Conservation (phyloP, 2,329 filamentous ascomycete genomes). For the Aspergillaceae sp. region DNA sequence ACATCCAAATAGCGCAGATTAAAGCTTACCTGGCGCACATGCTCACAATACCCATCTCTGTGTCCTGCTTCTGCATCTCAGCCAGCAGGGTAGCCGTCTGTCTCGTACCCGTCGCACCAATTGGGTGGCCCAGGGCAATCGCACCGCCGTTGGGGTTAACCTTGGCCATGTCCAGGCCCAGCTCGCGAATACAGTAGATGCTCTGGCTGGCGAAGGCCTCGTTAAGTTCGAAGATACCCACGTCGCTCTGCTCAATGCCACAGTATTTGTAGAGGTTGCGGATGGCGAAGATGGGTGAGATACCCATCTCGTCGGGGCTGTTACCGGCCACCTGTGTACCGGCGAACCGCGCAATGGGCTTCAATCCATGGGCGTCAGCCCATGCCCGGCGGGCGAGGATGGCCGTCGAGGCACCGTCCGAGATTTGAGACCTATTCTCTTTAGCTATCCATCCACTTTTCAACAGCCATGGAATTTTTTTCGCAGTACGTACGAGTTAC, state of each 20-base stretch:
- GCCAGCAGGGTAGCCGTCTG: conserved; percentile 86
- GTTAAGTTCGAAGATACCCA: conserved; percentile 89
- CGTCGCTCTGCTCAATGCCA: conserved; percentile 65
- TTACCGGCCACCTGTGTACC: conserved; percentile 80
- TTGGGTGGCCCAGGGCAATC: conserved; percentile 78
- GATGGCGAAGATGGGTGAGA: conserved; percentile 49
- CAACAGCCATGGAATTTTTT: too few relatives aligned
- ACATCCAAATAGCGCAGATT: not conserved
- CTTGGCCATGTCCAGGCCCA: conserved; percentile 50
- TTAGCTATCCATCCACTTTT: not conserved
- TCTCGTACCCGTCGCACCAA: conserved; percentile 75
- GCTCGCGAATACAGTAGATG: conserved; percentile 73
- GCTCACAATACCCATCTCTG: conserved; percentile 78
- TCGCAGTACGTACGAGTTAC: conserved; percentile 30
- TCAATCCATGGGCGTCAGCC: conserved; percentile 70
- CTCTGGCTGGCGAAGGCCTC: conserved; percentile 96
- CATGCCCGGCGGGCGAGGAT: conserved; percentile 87
- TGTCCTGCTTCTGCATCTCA: conserved; percentile 68
- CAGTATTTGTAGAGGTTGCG: conserved; percentile 70
- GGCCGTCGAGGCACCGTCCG: conserved; percentile 59
- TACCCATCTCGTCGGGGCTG: conserved; percentile 88
- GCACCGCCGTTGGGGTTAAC: conserved; percentile 86
- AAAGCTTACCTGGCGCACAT: conserved; percentile 63
- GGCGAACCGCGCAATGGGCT: conserved; percentile 84
- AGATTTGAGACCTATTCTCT: conserved; percentile 15